A percentile compares a stretch with the other conserved stretches of the same genome.
Evolutionary conservation across 305 asterid genomes (phyloP).

Genomic region (Fraxinus paxiana): DNA sequence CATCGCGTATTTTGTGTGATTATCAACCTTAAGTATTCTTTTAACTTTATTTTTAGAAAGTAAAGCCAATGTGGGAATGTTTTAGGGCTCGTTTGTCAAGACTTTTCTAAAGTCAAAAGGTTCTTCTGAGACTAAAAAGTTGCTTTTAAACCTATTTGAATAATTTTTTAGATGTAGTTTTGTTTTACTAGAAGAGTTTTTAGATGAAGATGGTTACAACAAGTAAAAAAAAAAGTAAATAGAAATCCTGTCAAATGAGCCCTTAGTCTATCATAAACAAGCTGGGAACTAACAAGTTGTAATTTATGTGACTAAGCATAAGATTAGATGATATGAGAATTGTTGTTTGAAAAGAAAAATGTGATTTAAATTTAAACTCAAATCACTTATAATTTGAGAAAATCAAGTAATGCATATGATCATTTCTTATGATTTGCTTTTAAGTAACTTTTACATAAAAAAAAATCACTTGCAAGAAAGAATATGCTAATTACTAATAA

Average conservation of each 20-base stretch:
- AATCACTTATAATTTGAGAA: background rate
- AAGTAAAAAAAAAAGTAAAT: no score
- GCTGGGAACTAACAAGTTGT: background rate
- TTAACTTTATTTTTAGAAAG: background rate
- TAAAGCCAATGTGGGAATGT: background rate
- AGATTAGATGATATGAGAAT: background rate
- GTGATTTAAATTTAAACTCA: background rate
- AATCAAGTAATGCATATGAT: background rate
- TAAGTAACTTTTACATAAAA: background rate
- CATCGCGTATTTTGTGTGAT: background rate
- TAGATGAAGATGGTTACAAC: background rate
- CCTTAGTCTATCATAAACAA: background rate
- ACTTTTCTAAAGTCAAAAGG: background rate
- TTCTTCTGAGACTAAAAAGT: no score
- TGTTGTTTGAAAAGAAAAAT: background rate
- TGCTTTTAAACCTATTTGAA: background rate
- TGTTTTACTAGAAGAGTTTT: no score
- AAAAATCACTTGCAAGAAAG: background rate
- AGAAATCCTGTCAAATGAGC: background rate
- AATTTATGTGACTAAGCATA: background rate
- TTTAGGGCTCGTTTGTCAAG: background rate
- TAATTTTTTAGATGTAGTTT: no score
- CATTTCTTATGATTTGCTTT: background rate
- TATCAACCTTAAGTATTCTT: background rate
- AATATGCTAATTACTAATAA: no score